phyloP scores from a whole-genome alignment of 306 rosid species.

The Cicer bijugum region DNA sequence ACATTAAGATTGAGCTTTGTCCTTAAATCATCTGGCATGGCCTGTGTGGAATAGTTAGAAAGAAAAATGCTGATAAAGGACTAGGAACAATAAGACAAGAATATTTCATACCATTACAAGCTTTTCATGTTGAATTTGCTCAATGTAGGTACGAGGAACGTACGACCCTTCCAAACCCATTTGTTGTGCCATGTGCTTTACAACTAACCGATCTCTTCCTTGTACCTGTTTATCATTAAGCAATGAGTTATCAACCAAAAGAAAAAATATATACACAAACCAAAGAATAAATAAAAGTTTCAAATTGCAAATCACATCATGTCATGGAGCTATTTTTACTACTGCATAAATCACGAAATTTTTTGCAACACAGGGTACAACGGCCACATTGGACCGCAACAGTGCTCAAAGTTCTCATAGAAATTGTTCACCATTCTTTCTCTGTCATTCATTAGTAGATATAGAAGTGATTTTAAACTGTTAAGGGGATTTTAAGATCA shows the following conservation, averaged over 20 bases:
- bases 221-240: slow-evolving; percentile 67
- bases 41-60: slow-evolving; percentile 68
- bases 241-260: slow-evolving; percentile 22
- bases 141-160: slow-evolving; percentile 93
- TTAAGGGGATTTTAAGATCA: background rate
- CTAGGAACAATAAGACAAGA: slow-evolving; percentile 21
- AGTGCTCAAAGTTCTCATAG: background rate
- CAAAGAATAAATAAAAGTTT: slow-evolving; percentile 1
- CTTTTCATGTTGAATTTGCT: slow-evolving; percentile 97
- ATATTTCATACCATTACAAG: slow-evolving; percentile 85
- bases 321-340: background rate
- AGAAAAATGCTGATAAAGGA: slow-evolving; percentile 24
- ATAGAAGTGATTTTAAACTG: background rate
- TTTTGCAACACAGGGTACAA: background rate
- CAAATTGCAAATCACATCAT: slow-evolving; percentile 3
- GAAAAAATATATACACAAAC: slow-evolving; percentile 8
- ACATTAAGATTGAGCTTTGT: slow-evolving; percentile 87
- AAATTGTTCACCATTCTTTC: background rate
- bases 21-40: slow-evolving; percentile 96
- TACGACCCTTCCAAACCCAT: slow-evolving; percentile 93
- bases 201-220: slow-evolving; percentile 83
- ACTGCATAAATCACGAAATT: background rate
- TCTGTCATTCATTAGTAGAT: background rate
- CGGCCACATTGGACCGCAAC: background rate
- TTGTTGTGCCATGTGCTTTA: slow-evolving; percentile 65